Evolutionary conservation across 2,329 filamentous ascomycete species (phyloP), one percentile per base, ranked within the genome.

Genomic region (Cladosporium halotolerans): DNA sequence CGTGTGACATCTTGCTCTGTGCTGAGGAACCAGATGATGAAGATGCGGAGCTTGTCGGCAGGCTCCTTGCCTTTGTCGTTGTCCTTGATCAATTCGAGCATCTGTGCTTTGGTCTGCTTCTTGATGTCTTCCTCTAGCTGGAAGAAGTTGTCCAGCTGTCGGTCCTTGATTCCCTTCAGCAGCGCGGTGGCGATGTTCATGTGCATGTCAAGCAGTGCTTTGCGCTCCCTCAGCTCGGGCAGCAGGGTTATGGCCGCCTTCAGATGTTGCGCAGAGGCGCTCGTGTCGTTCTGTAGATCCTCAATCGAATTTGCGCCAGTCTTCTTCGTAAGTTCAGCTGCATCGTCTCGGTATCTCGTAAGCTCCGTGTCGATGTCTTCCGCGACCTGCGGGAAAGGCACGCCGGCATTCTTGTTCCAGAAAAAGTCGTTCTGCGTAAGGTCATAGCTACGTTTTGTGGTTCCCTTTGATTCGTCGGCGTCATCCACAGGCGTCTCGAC

Each of bases 21-120:
- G 68, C 89, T 96, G 51, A 99, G 62, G 72, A 88, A 93, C 93
- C 93, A 99, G 63, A 99, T 96, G 60, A 97, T 85, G 70, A 99
- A 99, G 10, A 97, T 74, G 40, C 93, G 83, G 28, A 99, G 80
- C 73, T 97, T 97, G 70, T 99, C 93, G 18, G 84, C 74, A 2
- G 93, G 83, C 45, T 95, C 81, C 42, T 82, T 88, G 48, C 93
- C 93, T 72, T 95, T 95, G 58, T 84, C 82, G 2, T 79, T 71
- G 60, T 93, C 88, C 61, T 85, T 89, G 66, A 99, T 82, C 10
- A 95, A 76, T 53, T 97, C 90, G 38, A 97, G 74, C 55, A 97
- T 85, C 68, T 97, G 91, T 2, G 84, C 76, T 72, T 95, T 95
- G 47, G 85, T 89, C 69, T 96, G 89, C 72, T 95, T 96, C 68